Evolutionary conservation across 2,329 filamentous ascomycete genomes (phyloP), one percentile per base, ranked within the genome.

Genomic region (Emergomyces pasteurianus): DNA sequence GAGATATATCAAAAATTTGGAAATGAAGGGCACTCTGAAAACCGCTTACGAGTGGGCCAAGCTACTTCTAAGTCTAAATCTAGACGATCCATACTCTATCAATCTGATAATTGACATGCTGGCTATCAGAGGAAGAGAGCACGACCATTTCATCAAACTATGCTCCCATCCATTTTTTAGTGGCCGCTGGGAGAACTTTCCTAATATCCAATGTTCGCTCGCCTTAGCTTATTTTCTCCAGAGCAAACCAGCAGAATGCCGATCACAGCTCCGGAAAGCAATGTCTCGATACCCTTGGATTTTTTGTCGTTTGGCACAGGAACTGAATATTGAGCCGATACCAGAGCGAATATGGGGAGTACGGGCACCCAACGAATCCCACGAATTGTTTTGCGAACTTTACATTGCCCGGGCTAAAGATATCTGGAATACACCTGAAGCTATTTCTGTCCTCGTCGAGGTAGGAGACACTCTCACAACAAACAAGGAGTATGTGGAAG

Each of bases 1-100:
- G 79, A 86, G 92, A 66, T 96, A 96, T 68, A 87, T 97, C 67
- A 84, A 83, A 67, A 94, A 90, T 65, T 79, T 99, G 26, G 82
- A 90, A 18, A 86, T 90, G 75, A 92, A 95, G 67, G 91, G 92
- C n/a, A 96, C 92, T 1, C 96, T 90, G 80, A 83, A 91, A 54
- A 97, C 94, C 0, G 90, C 91, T 0, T 85, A 95, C 55, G 94
- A 97, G 73, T 99, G 94, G 92, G 83, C 89, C 7, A 96, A 94
- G 75, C 76, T 97, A 6, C 78, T 96, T 10, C 80, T 95, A 36
- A 83, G 86, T 61, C 75, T 97, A 62, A 84, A 91, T 66, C 85
- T 85, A 3, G 77, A 80, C 3, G 94, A 99, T 70, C 91, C 91
- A 0, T 96, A 96, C 68, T 89, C 85, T 54, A 83, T 96, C 69